Evolutionary conservation across 805 yeast genomes (phyloP), one percentile per base, ranked within the genome.

Genomic region (Cyberlindnera americana): DNA sequence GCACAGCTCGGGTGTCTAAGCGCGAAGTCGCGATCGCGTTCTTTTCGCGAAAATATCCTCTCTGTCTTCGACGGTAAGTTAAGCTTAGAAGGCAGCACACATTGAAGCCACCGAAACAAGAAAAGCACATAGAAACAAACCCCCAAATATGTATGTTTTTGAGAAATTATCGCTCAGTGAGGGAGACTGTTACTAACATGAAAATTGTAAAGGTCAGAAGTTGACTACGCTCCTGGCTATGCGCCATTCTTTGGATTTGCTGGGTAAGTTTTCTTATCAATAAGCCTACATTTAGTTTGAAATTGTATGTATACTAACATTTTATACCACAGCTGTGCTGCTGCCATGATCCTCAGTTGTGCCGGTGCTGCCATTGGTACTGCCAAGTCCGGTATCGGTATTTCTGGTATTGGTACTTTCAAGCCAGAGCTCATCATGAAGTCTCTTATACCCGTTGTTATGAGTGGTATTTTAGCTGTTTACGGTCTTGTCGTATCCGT

Each of bases 361-460:
- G 82, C 91, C n/a, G 99, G 99, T 47, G 98, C 99, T 5, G 98
- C 98, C 46, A 82, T 89, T 52, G 99, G 99, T 43, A 91, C 98
- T 3, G 98, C 98, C 47, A 93, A 93, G 66, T 85, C 96, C 32
- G 99, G 99, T 43, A 82, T 93, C 48, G 99, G 99, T 74, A 93
- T 93, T 55, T 71, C 97, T 23, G 99, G 98, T 73, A 89, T 93
- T 50, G 97, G 98, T 72, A 84, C 96, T 33, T 93, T 91, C 69
- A 85, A 86, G 61, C 99, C 99, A 11, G 99, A 93, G 58, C 72
- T 93, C 57, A 89, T 93, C 57, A 93, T 93, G 98, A 86, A 83
- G 64, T 83, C 93, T 7, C 72, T 93, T 36, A 90, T 93, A 53
- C 99, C 99, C 14, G 99, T 93, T 34, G 96, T 93, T 49, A 89